Evolutionary conservation across 1,139 yeast species (phyloP), one percentile per base, ranked within the genome.

Genomic region (Debaryomyces sp.): DNA sequence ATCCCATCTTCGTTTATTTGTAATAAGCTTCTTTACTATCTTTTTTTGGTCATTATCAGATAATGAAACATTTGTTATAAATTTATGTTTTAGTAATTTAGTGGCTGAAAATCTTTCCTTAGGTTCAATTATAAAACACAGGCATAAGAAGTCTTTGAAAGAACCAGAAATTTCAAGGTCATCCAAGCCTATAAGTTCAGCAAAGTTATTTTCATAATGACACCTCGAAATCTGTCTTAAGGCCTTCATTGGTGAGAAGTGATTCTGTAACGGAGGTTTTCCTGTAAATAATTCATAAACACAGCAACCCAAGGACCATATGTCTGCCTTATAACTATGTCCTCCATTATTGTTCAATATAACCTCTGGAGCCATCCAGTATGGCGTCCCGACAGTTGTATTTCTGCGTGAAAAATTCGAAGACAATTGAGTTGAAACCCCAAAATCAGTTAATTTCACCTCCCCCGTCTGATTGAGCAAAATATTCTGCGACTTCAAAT

Each of bases 361-460:
- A 2, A 94, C 96, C 61, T 95, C 99, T 0, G 99, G 99, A 0
- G 98, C 96, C 99, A 95, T 95, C 95, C 98, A 94, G 64, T 92
- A 94, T 0, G 99, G 99, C 0, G 99, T 94, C 0, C 99, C 99
- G 7, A 94, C 99, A 60, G 96, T 94, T 0, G 99, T 94, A 58
- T 88, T 86, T 55, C 96, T 64, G 49, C 84, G 80, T 44, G 87
- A 89, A 65, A 88, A 77, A 66, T 84, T 89, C 59, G 83, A 89
- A 27, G 91, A 87, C 47, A 85, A 79, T 68, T 87, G 97, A 17
- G 92, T 89, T 1, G 97, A 95, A 4, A 94, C 96, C 1, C 99
- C 99, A 70, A 94, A 94, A 67, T 95, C 99, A 2, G 97, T 97
- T 47, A 94, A 77, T 62, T 94, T 94, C 24, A 92, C 94, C n/a